These are phyloP conservation scores for Chalciporus piperatus DNA, from an alignment of 768 basidiomycete genomes.

Conservation along the genomic window DNA sequence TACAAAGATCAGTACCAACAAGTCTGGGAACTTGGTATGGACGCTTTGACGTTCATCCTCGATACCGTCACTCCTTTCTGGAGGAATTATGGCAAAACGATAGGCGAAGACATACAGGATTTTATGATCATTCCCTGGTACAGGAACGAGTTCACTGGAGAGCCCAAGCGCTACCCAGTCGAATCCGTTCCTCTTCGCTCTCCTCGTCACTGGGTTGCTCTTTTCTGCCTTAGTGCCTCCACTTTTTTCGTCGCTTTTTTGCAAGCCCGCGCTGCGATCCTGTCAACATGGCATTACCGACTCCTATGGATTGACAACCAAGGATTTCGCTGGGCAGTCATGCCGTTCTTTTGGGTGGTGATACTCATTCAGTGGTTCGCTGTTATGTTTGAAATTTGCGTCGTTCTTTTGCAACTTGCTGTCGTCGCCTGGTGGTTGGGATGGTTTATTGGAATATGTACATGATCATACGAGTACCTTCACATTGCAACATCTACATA, in stretches of 20 bases:
- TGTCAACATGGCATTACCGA: slow-evolving; percentile 51
- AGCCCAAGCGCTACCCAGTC: slow-evolving; percentile 65
- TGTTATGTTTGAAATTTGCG: slow-evolving; percentile 53
- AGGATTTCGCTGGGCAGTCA: slow-evolving; percentile 58
- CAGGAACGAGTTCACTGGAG: slow-evolving; percentile 81
- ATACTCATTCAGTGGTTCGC: slow-evolving; percentile 69
- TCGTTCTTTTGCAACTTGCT: slow-evolving; percentile 57
- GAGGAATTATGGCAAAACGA: slow-evolving; percentile 79
- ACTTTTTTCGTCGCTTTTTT: slow-evolving; percentile 51
- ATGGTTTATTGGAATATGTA: slow-evolving; percentile 58
- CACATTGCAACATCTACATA: slow-evolving; percentile 3
- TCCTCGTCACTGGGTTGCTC: slow-evolving; percentile 63
- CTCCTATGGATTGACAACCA: slow-evolving; percentile 57
- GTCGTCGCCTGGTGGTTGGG: slow-evolving; percentile 74
- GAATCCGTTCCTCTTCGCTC: slow-evolving; percentile 58
- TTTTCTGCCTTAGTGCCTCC: slow-evolving; percentile 49
- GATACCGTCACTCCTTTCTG: slow-evolving; percentile 79
- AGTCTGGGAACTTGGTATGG: slow-evolving; percentile 79
- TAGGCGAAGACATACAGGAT: slow-evolving; percentile 75
- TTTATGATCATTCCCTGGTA: slow-evolving; percentile 82
- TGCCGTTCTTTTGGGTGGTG: slow-evolving; percentile 63
- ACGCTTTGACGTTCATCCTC: slow-evolving; percentile 69
- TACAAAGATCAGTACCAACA: slow-evolving; percentile 80
- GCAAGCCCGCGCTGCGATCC: slow-evolving; percentile 57
- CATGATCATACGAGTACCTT: slow-evolving; percentile 17